phyloP scores from a whole-genome alignment of 2,329 filamentous ascomycete species.

The Exophiala viscosa region DNA sequence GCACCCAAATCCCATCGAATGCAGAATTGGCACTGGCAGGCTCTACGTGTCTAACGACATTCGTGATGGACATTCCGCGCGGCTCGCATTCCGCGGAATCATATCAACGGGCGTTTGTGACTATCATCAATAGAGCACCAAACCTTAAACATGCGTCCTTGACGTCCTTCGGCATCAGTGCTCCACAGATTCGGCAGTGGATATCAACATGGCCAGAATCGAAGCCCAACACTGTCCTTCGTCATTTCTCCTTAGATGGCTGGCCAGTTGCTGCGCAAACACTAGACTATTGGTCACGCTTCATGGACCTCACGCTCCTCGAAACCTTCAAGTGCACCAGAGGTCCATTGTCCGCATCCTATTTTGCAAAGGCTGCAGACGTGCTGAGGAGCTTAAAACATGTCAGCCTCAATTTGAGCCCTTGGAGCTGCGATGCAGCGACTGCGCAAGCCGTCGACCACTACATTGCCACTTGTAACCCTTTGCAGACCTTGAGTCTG shows the following conservation, averaged over 20 bases:
- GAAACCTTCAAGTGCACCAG: conserved; percentile 19
- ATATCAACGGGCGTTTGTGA: too few species aligned
- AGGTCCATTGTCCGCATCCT: conserved; percentile 11
- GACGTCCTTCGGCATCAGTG: not conserved
- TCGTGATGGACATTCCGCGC: too few species aligned
- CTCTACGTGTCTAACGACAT: too few species aligned
- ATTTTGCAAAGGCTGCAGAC: conserved; percentile 14
- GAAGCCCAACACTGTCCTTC: conserved; percentile 10
- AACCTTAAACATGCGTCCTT: conserved; percentile 1
- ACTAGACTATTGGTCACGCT: conserved; percentile 15
- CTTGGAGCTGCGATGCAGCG: not conserved
- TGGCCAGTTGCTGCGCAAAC: conserved; percentile 13
- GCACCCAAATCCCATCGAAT: not conserved
- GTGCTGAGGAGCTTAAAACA: conserved; percentile 16
- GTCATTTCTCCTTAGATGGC: conserved; percentile 20
- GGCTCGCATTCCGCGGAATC: too few species aligned
- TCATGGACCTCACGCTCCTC: conserved; percentile 11
- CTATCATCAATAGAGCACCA: too few species aligned
- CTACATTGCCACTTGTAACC: conserved; percentile 18
- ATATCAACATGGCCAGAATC: not conserved
- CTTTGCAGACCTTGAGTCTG: conserved; percentile 19
- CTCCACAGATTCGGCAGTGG: not conserved
- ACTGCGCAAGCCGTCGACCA: conserved; percentile 6
- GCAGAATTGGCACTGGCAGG: too few species aligned
- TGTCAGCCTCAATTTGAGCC: conserved; percentile 18